A percentile compares a stretch with the other conserved stretches of the same genome.
Evolutionary conservation across 257 asterid species (phyloP).

Genomic region (Gentiana dahurica): DNA sequence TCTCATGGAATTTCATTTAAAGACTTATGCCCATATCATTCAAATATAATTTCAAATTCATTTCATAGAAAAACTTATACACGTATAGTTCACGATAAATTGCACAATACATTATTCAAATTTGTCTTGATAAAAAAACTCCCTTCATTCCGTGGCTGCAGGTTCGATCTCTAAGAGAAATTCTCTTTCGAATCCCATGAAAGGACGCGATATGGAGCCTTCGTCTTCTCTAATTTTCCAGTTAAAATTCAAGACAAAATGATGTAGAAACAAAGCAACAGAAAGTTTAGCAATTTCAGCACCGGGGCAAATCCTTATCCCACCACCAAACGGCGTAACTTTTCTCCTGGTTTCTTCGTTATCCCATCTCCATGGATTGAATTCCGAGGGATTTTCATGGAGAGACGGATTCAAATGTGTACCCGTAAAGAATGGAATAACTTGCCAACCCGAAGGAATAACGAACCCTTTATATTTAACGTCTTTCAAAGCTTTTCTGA

Average conservation of each 20-base stretch:
- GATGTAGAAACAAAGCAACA: conserved; percentile 67
- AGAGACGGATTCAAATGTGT: conserved; percentile 58
- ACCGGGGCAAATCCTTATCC: conserved; percentile 72
- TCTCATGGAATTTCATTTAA: no score
- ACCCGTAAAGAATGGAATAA: conserved; percentile 50
- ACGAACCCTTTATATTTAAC: conserved; percentile 47
- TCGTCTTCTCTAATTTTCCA: conserved; percentile 57
- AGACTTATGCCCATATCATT: no score
- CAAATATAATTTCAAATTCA: no score
- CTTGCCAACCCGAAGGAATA: conserved; percentile 80
- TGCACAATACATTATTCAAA: no score
- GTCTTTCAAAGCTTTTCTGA: conserved; percentile 56
- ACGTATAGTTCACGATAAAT: no score
- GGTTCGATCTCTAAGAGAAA: conserved; percentile 33
- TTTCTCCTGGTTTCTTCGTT: conserved; percentile 38
- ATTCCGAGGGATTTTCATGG: conserved; percentile 39
- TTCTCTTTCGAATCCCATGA: conserved; percentile 50
- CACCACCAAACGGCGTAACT: conserved; percentile 62
- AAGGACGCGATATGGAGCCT: conserved; percentile 41
- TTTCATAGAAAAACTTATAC: no score
- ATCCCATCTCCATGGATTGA: conserved; percentile 7
- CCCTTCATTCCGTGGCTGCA: not conserved
- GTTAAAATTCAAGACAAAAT: conserved; percentile 54
- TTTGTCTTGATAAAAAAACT: no score
- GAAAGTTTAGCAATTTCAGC: conserved; percentile 67